Evolutionary conservation across 2,329 filamentous ascomycete species (phyloP).

Genomic region (Decorospora gaudefroyi): DNA sequence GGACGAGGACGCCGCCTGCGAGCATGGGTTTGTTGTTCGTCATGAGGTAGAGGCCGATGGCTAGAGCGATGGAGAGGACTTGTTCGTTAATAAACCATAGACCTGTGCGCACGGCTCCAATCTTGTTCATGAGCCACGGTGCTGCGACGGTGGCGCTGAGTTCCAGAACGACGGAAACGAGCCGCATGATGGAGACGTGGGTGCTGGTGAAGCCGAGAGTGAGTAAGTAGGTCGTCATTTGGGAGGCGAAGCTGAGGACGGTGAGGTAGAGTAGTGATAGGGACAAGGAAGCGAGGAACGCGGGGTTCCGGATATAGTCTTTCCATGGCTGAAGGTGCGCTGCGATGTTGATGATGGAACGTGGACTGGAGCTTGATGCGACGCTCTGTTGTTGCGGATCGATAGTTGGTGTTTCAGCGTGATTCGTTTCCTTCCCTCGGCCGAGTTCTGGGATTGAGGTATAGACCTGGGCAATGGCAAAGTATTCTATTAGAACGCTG

Average conservation of each 20-base stretch:
- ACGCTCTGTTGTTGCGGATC: slow-evolving; percentile 9
- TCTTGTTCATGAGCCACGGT: slow-evolving; percentile 58
- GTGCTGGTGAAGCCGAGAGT: slow-evolving; percentile 57
- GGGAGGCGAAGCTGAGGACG: slow-evolving; percentile 52
- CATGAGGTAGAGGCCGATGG: slow-evolving; percentile 38
- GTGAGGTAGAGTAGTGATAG: slow-evolving; percentile 65
- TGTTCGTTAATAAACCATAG: slow-evolving; percentile 75
- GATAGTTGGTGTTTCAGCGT: slow-evolving; percentile 12
- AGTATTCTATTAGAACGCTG: slow-evolving; percentile 59
- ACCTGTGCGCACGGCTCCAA: slow-evolving; percentile 63
- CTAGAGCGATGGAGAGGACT: slow-evolving; percentile 57
- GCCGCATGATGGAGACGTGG: slow-evolving; percentile 60
- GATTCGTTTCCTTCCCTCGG: slow-evolving; percentile 13
- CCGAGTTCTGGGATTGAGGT: slow-evolving; percentile 39
- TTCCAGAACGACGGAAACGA: slow-evolving; percentile 60
- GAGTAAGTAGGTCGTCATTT: slow-evolving; percentile 68
- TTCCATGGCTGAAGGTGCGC: slow-evolving; percentile 30
- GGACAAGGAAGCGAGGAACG: slow-evolving; percentile 65
- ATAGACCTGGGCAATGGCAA: slow-evolving; percentile 55
- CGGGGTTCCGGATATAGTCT: slow-evolving; percentile 59
- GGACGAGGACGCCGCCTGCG: slow-evolving; percentile 42
- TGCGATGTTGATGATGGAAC: slow-evolving; percentile 4
- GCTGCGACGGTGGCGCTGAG: slow-evolving; percentile 65
- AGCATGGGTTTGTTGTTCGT: slow-evolving; percentile 20
- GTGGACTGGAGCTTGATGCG: slow-evolving; percentile 8